Base-by-base conservation (phyloP, 2,329 filamentous ascomycete genomes). In the Bipolaris sorokiniana region DNA sequence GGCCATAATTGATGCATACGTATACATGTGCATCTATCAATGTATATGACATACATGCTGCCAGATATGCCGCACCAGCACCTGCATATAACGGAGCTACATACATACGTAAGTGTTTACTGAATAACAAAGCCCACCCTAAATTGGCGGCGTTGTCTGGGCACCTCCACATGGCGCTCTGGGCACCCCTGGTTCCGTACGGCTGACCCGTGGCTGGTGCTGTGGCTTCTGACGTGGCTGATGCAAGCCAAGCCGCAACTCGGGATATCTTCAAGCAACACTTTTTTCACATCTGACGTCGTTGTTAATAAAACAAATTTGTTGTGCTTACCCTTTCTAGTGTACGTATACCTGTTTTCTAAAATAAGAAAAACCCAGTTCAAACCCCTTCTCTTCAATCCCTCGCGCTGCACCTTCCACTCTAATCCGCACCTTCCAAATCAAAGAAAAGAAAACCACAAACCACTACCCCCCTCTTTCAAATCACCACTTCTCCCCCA, bases 221-320 rank as follows among this genome's bases (percentile, higher is more conserved):
- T 28, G 50, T 51, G 49, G 41, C 54, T 53, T 37, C 28, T 15
- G 31, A 13, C 38, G 54, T 56, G 54, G 54, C 54, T 54, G 50
- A 34, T 42, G 49, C 46, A 48, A 38, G 46, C 46, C 46, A 48
- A 48, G 46, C 23, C 33, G 7, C 7, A 28, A 28, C 26, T 10
- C 26, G 10, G 26, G 7, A 9, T 28, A 28, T 28, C 26, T 10
- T 28, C 26, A 28, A 28, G 26, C 26, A 28, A 28, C 7, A 28
- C 26, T 28, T 28, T 28, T 28, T 9, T 9, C 26, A 3, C 26
- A 28, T 28, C 26, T 28, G 26, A 28, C 26, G 26, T 28, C 26
- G 26, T 28, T 28, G 7, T 28, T 28, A 28, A 9, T 28, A 28
- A 28, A 28, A 28, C 9, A 28, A 28, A 28, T 3, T 28, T 10